phyloP scores from a whole-genome alignment of 2,329 filamentous ascomycete genomes.

The Paecilomyces formosus region DNA sequence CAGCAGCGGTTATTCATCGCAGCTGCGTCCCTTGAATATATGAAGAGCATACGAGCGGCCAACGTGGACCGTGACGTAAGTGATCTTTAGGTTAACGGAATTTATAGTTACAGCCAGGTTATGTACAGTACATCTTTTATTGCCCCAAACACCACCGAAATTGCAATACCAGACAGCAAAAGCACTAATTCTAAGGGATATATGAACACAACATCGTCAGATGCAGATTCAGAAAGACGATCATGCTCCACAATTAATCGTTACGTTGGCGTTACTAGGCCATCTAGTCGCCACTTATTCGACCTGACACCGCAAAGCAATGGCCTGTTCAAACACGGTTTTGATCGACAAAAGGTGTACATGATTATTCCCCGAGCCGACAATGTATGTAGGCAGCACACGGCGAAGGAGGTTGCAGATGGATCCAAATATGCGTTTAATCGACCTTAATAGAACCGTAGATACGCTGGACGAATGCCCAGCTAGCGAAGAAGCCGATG shows the following conservation, averaged over 20 bases:
- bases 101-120: too few relatives aligned
- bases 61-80: background rate
- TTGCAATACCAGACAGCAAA: background rate
- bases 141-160: background rate
- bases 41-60: background rate
- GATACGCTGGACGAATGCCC: conserved; percentile 88
- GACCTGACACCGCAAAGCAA: too few relatives aligned
- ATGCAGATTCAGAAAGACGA: background rate
- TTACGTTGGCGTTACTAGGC: background rate
- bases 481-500: conserved; percentile 92
- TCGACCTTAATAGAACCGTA: conserved; percentile 99
- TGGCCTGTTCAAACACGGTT: background rate
- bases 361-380: background rate
- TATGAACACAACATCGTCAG: background rate
- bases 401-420: background rate
- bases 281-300: background rate
- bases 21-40: too few relatives aligned
- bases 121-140: background rate
- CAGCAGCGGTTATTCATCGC: too few relatives aligned
- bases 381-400: background rate
- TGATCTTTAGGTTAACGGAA: background rate
- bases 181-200: background rate
- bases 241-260: background rate
- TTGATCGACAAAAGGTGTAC: background rate
- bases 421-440: conserved; percentile 35